A percentile compares a stretch with the other conserved stretches of the same genome.
phyloP scores from a whole-genome alignment of 1,284 basidiomycete genomes.

The Albatrellus sp. region DNA sequence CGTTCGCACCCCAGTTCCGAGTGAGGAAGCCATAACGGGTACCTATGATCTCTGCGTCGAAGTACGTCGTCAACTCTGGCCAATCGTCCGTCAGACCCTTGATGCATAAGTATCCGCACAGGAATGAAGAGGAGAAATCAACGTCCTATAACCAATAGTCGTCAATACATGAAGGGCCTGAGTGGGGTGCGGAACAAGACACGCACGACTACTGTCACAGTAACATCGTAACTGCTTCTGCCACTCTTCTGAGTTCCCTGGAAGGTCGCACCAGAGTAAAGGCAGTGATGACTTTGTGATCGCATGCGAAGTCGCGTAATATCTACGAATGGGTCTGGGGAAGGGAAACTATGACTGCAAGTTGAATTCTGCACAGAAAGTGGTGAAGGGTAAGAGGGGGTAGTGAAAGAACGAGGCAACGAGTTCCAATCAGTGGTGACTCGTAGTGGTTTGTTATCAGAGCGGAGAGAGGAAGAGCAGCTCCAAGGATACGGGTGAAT shows the following conservation, averaged over 20 bases:
- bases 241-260: conserved; percentile 77
- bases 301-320: conserved; percentile 66
- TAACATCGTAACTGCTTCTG: conserved; percentile 75
- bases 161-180: conserved; percentile 1
- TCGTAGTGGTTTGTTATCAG: conserved; percentile 1
- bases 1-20: conserved; percentile 74
- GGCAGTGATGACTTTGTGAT: conserved; percentile 64
- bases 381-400: conserved; percentile 10
- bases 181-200: conserved; percentile 3
- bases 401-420: background rate
- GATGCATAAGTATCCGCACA: conserved; percentile 85
- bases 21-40: conserved; percentile 80
- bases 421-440: background rate
- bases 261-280: conserved; percentile 72
- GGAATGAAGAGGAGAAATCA: conserved; percentile 65
- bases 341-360: conserved; percentile 9
- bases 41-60: conserved; percentile 90
- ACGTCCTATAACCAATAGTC: conserved; percentile 47
- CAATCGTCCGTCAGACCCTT: conserved; percentile 82
- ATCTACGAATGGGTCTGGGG: conserved; percentile 51
- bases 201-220: conserved; percentile 70
- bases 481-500: background rate
- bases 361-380: conserved; percentile 9
- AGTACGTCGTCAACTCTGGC: conserved; percentile 53
- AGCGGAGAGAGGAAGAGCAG: conserved; percentile 5